A percentile compares a stretch with the other conserved stretches of the same genome.
These are phyloP conservation scores for Jacaranda mimosifolia DNA, from an alignment of 257 asterid species.

Conservation along the genomic window DNA sequence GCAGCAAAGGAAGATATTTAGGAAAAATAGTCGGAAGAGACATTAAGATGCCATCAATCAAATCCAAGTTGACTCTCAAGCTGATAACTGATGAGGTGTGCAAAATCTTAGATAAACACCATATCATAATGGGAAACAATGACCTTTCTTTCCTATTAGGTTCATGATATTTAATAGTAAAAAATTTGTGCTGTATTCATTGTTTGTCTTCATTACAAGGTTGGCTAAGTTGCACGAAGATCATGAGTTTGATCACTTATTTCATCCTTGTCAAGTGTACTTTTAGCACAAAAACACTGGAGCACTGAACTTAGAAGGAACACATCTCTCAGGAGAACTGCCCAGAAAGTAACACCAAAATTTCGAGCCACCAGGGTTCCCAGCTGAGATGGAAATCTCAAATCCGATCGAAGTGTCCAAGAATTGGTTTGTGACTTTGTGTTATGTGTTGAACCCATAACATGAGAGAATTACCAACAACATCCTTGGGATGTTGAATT, in stretches of 20 bases:
- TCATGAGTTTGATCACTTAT: too few species aligned
- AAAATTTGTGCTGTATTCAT: background rate
- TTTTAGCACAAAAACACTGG: background rate
- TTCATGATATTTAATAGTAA: background rate
- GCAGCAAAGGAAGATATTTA: background rate
- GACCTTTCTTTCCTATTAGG: background rate
- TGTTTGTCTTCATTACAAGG: background rate
- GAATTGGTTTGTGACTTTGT: too few species aligned
- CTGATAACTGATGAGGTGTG: slow-evolving; percentile 7
- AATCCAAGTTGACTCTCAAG: background rate
- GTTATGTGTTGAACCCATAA: too few species aligned
- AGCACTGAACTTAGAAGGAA: too few species aligned
- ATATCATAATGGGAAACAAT: slow-evolving; percentile 32
- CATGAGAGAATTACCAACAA: too few species aligned
- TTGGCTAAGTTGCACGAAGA: background rate
- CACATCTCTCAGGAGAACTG: too few species aligned
- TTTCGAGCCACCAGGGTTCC: too few species aligned
- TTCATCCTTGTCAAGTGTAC: background rate
- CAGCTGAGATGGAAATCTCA: too few species aligned
- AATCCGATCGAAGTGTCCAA: too few species aligned
- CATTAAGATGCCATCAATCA: background rate
- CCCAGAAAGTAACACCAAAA: too few species aligned
- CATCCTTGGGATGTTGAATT: too few species aligned
- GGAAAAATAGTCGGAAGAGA: background rate
- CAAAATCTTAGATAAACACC: slow-evolving; percentile 33